These are phyloP conservation scores for Mikania micrantha DNA, from an alignment of 129 eudicot genomes.

Conservation along the genomic window DNA sequence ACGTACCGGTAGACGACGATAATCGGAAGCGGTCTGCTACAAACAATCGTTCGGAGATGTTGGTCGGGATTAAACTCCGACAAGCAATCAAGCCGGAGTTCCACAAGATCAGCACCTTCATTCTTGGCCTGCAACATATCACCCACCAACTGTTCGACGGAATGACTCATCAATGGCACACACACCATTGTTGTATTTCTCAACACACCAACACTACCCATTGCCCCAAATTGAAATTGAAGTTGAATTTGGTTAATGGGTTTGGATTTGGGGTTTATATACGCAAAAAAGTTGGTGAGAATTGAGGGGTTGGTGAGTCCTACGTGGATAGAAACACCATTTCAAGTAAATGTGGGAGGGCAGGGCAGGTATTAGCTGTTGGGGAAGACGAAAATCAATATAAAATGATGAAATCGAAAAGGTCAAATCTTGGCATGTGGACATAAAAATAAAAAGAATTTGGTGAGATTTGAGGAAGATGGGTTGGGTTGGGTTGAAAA, in stretches of 20 bases:
- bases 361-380: background rate
- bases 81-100: constrained; percentile 51
- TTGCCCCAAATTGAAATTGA: background rate
- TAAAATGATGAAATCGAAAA: background rate
- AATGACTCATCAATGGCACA: constrained; percentile 45
- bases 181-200: constrained; percentile 50
- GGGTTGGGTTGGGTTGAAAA: no score
- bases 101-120: constrained; percentile 63
- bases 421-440: background rate
- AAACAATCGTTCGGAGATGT: constrained; percentile 39
- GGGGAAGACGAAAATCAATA: background rate
- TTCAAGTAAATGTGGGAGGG: background rate
- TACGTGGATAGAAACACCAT: constrained; percentile 17
- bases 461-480: no score
- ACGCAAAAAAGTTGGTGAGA: constrained; percentile 28
- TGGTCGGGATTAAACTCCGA: constrained; percentile 21
- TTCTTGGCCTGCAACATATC: constrained; percentile 57
- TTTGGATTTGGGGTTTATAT: constrained; percentile 11
- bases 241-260: background rate
- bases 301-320: constrained; percentile 36
- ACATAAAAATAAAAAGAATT: no score
- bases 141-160: constrained; percentile 44
- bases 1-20: constrained; percentile 44
- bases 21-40: constrained; percentile 47
- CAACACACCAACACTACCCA: constrained; percentile 53